phyloP scores from a whole-genome alignment of 148 eudicot genomes.

The Dianthus caryophyllus region DNA sequence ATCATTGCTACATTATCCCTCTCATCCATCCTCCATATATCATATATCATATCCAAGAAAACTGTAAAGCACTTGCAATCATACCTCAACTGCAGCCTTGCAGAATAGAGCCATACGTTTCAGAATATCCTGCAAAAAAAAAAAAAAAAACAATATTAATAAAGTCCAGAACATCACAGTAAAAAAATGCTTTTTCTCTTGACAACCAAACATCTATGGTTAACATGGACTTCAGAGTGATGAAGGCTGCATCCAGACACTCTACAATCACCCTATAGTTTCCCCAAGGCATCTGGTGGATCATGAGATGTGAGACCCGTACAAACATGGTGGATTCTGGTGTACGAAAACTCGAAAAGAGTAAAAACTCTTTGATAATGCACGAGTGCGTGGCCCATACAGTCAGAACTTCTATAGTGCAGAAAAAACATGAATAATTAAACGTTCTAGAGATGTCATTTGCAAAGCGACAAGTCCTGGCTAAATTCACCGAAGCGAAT shows the following conservation, averaged over 20 bases:
- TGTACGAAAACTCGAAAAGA: not conserved
- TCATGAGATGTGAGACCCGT: not conserved
- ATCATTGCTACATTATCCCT: too few relatives aligned
- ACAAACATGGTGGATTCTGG: not conserved
- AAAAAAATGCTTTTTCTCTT: not conserved
- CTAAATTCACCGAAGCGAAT: too few relatives aligned
- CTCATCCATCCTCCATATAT: too few relatives aligned
- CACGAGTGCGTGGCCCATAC: not conserved
- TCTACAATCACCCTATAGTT: not conserved
- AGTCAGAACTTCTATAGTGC: not conserved
- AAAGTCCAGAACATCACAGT: not conserved
- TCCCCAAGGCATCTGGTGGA: not conserved
- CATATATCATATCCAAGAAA: too few relatives aligned
- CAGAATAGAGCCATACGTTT: conserved; percentile 93
- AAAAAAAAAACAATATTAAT: conserved; percentile 5
- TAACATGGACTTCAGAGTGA: not conserved
- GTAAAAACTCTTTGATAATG: not conserved
- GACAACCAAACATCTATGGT: not conserved
- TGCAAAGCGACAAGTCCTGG: too few relatives aligned
- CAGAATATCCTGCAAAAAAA: conserved; percentile 64
- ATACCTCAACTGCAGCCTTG: conserved; percentile 99
- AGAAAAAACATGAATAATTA: too few relatives aligned
- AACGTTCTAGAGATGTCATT: too few relatives aligned
- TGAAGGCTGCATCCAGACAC: not conserved
- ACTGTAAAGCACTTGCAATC: not conserved